phyloP scores from a whole-genome alignment of 2,329 filamentous ascomycete species.

The Arthrobotrys sinensis region DNA sequence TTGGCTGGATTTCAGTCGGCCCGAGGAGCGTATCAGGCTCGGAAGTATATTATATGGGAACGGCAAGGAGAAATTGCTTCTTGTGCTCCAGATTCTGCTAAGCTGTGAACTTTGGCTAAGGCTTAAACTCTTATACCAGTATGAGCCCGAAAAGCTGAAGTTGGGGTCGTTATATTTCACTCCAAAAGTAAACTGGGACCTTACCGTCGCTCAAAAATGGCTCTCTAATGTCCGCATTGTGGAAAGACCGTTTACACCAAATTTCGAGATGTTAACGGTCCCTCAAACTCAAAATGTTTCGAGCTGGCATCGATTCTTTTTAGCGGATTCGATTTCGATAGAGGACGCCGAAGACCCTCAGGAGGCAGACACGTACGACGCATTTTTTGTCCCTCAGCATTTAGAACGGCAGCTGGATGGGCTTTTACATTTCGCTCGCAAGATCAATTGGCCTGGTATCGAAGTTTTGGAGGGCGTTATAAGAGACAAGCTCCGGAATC shows the following conservation, averaged over 20 bases:
- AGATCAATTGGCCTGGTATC: conserved; percentile 76
- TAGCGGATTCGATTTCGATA: conserved; percentile 63
- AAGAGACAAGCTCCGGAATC: conserved; percentile 68
- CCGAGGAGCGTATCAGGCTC: conserved; percentile 81
- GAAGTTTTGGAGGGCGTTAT: conserved; percentile 71
- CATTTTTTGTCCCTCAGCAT: conserved; percentile 70
- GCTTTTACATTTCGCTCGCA: conserved; percentile 76
- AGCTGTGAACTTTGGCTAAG: conserved; percentile 77
- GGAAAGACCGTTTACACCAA: conserved; percentile 66
- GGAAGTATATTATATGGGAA: conserved; percentile 79
- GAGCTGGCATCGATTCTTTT: conserved; percentile 51
- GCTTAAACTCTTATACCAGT: conserved; percentile 71
- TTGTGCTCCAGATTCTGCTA: conserved; percentile 77
- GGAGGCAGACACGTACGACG: conserved; percentile 62
- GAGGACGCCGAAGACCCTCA: conserved; percentile 48
- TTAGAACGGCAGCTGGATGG: conserved; percentile 75
- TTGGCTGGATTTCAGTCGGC: conserved; percentile 81
- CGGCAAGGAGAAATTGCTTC: conserved; percentile 77
- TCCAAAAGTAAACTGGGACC: conserved; percentile 78
- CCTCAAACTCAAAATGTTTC: conserved; percentile 63
- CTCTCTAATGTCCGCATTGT: conserved; percentile 78
- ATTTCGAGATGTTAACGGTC: conserved; percentile 61
- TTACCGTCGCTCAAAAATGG: conserved; percentile 77
- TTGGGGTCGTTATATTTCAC: conserved; percentile 72
- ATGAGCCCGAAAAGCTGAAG: conserved; percentile 73